phyloP scores from a whole-genome alignment of 768 basidiomycete genomes.

The Leccinum pellstonianum region DNA sequence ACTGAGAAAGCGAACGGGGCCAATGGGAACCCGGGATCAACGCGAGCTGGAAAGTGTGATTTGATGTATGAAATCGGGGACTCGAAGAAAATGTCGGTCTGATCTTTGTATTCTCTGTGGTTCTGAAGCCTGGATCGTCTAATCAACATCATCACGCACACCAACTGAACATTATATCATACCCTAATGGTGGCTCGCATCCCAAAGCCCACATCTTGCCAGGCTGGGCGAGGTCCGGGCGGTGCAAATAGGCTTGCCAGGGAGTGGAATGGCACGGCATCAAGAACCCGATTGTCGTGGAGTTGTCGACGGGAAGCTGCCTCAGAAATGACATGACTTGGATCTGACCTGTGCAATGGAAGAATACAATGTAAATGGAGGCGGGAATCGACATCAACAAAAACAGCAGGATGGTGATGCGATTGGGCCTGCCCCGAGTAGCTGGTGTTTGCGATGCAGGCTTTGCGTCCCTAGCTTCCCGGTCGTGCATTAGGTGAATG shows the following conservation, averaged over 20 bases:
- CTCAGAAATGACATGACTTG: slow-evolving; percentile 69
- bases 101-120: slow-evolving; percentile 63
- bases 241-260: slow-evolving; percentile 85
- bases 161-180: slow-evolving; percentile 29
- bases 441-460: neutral
- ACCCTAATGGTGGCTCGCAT: slow-evolving; percentile 92
- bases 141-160: slow-evolving; percentile 8
- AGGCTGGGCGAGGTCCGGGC: slow-evolving; percentile 51
- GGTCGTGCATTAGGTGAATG: slow-evolving; percentile 41
- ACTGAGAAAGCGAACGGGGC: slow-evolving; percentile 55
- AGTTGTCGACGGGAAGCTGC: slow-evolving; percentile 45
- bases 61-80: slow-evolving; percentile 66
- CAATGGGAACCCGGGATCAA: slow-evolving; percentile 63
- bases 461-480: slow-evolving; percentile 2
- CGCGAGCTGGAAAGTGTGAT: slow-evolving; percentile 61
- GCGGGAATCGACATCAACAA: slow-evolving; percentile 58
- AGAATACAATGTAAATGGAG: slow-evolving; percentile 65
- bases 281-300: slow-evolving; percentile 70
- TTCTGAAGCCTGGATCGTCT: slow-evolving; percentile 40
- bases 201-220: slow-evolving; percentile 79
- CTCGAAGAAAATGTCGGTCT: slow-evolving; percentile 79
- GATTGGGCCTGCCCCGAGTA: slow-evolving; percentile 17
- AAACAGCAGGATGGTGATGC: slow-evolving; percentile 36
- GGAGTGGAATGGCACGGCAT: slow-evolving; percentile 99
- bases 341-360: slow-evolving; percentile 81